Percentiles rank a stretch among this genome's conserved stretches.
Evolutionary conservation across 2,329 filamentous ascomycete species (phyloP).

Genomic region (Neopestalotiopsis clavispora): DNA sequence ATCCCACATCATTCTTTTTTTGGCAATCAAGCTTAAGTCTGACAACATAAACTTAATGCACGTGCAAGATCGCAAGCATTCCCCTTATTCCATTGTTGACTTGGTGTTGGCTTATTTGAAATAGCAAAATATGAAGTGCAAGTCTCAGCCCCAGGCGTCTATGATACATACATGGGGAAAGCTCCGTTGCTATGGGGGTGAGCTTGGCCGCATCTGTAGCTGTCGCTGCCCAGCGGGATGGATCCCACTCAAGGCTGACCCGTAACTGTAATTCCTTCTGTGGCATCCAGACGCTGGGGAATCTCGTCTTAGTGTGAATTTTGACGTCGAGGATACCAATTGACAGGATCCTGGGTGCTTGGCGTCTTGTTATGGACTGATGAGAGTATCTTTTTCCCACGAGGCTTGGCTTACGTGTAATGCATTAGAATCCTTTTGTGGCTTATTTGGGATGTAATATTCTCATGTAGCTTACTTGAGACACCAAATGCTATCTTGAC

Average conservation of each 20-base stretch:
- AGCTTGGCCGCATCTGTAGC: neutral
- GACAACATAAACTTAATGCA: constrained; percentile 8
- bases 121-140: neutral
- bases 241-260: neutral
- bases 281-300: neutral
- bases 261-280: neutral
- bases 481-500: too few species aligned
- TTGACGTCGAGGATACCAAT: neutral
- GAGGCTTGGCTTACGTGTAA: neutral
- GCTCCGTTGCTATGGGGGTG: neutral
- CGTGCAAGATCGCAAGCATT: neutral
- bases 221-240: neutral
- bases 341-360: neutral
- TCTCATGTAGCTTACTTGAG: too few species aligned
- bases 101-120: neutral
- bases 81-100: neutral
- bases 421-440: neutral
- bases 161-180: neutral
- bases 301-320: neutral
- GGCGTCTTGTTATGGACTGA: neutral
- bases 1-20: neutral
- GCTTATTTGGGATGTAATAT: too few species aligned
- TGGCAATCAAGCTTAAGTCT: constrained; percentile 9
- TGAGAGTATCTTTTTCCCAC: neutral
- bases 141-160: neutral